Evolutionary conservation across 139 green algal genomes (phyloP), one percentile per base, ranked within the genome.

Genomic region (Pleodorina starrii): DNA sequence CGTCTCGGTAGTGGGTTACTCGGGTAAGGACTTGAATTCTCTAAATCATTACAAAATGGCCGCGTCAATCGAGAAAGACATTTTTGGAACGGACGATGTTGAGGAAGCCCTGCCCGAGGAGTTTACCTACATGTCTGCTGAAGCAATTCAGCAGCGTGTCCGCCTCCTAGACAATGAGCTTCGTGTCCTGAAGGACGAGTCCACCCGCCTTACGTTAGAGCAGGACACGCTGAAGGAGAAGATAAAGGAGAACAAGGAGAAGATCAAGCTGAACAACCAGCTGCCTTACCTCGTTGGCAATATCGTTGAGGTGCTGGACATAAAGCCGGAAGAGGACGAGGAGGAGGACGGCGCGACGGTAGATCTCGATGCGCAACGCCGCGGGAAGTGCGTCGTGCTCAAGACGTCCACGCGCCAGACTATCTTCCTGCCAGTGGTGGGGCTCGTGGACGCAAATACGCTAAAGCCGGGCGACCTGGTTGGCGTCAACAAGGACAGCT

Each of bases 401-500:
- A 99, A 99, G 90, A 99, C 98, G 3, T 97, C 95, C 50, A 99
- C 98, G 1, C 94, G 98, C 27, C 97, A 99, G 82, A 99, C 98
- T 1, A 98, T 99, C 68, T 99, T 99, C 91, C 89, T 99, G 90
- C 98, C 98, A 35, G 97, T 99, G 40, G 95, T 99, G 29, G 98
- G 98, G 0, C 92, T 99, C 35, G 98, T 99, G n/a, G 97, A 99
- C 84, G 89, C 98, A 1, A 93, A 95, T 17, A 90, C 88, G 27
- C 90, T 99, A 11, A 97, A 97, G 86, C 98, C 98, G 14, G 95
- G 93, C 12, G 98, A 99, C 90, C 92, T 99, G 86, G 97, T 99
- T n/a, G 98, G 98, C 19, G 98, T 99, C 44, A 99, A 99, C 95
- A 99, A 99, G 93, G 98, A 99, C 95, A 97, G 92, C 75, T 99